A percentile compares a stretch with the other conserved stretches of the same genome.
Evolutionary conservation across 768 basidiomycete genomes (phyloP).

Genomic region (Neoboletus magnificus): DNA sequence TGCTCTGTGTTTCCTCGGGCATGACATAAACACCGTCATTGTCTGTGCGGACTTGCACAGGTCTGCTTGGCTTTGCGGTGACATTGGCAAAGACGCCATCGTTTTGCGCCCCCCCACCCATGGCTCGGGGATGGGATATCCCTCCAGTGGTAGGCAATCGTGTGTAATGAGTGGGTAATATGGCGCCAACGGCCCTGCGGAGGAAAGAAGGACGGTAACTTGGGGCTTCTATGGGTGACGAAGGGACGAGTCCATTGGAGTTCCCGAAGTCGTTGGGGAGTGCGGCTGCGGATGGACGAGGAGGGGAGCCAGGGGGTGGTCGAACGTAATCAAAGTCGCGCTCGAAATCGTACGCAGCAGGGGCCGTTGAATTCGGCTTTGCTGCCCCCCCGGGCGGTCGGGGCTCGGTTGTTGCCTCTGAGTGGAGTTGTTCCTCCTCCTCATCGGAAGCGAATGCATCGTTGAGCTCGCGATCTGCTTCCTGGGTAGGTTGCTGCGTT

Average conservation of each 20-base stretch:
- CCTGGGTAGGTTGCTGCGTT: conserved; percentile 43
- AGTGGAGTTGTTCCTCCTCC: conserved; percentile 31
- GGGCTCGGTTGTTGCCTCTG: conserved; percentile 28
- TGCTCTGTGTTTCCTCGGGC: conserved; percentile 80
- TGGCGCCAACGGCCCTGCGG: conserved; percentile 50
- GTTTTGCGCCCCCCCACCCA: conserved; percentile 76
- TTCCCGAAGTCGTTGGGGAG: conserved; percentile 70
- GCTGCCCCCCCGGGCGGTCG: conserved; percentile 17
- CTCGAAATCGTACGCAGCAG: conserved; percentile 63
- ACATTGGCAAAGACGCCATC: conserved; percentile 97
- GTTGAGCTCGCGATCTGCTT: conserved; percentile 61
- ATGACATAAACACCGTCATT: conserved; percentile 59
- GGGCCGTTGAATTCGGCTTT: conserved; percentile 4
- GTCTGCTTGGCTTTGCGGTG: conserved; percentile 73
- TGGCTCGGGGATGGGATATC: conserved; percentile 25
- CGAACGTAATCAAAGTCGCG: conserved; percentile 63
- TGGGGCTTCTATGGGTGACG: conserved; percentile 37
- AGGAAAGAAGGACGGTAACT: conserved; percentile 49
- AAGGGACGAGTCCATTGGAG: conserved; percentile 63
- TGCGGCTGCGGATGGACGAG: conserved; percentile 52
- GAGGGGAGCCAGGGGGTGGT: conserved; percentile 80
- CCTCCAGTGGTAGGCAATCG: conserved; percentile 44
- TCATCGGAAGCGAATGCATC: conserved; percentile 71
- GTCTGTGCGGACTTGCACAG: conserved; percentile 42
- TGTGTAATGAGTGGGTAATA: conserved; percentile 66